Evolutionary conservation across 441 rosid genomes (phyloP).

Genomic region (Erodium moschatum): DNA sequence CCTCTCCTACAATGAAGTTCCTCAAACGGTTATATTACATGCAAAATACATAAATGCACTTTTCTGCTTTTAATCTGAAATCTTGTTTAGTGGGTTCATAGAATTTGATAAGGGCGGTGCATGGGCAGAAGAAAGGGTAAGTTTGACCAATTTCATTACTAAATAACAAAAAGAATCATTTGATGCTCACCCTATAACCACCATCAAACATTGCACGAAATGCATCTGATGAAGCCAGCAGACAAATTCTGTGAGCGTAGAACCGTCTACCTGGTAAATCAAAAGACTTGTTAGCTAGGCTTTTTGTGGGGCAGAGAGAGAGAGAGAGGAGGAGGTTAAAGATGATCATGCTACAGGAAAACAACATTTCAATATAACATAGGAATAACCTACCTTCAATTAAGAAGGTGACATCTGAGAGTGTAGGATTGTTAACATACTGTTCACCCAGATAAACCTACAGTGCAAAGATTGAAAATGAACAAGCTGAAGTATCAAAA

Average conservation of each 20-base stretch:
- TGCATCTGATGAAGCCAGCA: slow-evolving; percentile 68
- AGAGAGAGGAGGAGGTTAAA: background rate
- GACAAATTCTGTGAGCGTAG: slow-evolving; percentile 60
- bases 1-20: slow-evolving; percentile 37
- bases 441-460: slow-evolving; percentile 55
- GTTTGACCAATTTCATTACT: background rate
- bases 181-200: slow-evolving; percentile 43
- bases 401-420: slow-evolving; percentile 57
- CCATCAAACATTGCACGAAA: slow-evolving; percentile 74
- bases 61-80: background rate
- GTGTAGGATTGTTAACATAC: slow-evolving; percentile 47
- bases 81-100: background rate
- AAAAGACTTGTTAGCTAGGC: background rate
- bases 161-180: background rate
- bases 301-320: too few species aligned
- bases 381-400: slow-evolving; percentile 39
- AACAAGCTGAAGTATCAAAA: background rate
- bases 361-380: background rate
- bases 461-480: slow-evolving; percentile 4
- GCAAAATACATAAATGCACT: background rate
- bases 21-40: background rate
- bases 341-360: background rate
- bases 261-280: slow-evolving; percentile 39
- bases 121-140: too few species aligned
- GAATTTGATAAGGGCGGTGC: background rate